phyloP scores from a whole-genome alignment of 345 rosid species.

The Cardiospermum halicacabum region DNA sequence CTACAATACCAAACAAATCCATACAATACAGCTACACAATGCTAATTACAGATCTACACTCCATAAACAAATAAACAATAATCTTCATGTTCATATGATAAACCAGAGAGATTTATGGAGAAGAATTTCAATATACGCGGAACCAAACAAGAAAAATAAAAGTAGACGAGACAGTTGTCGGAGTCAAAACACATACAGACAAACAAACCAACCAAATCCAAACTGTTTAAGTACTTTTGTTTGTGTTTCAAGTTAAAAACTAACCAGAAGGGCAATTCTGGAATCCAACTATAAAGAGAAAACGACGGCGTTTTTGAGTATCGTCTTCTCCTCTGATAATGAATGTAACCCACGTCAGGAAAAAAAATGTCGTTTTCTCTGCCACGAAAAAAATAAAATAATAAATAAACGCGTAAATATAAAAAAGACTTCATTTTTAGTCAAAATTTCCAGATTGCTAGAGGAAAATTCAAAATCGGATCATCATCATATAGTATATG shows the following conservation, averaged over 20 bases:
- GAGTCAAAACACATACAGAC: background rate
- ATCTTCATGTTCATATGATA: too few species aligned
- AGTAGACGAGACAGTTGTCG: background rate
- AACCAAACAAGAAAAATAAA: too few species aligned
- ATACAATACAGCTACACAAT: too few species aligned
- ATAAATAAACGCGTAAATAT: background rate
- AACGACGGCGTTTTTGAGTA: background rate
- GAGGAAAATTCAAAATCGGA: background rate
- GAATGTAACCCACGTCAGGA: slow-evolving; percentile 13
- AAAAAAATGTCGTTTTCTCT: slow-evolving; percentile 8
- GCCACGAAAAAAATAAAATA: slow-evolving; percentile 9
- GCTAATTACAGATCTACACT: too few species aligned
- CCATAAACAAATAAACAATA: too few species aligned
- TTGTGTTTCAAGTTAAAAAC: background rate
- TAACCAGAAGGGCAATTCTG: background rate
- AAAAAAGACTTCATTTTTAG: slow-evolving; percentile 3
- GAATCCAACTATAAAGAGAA: background rate
- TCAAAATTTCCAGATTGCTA: slow-evolving; percentile 3
- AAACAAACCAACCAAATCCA: background rate
- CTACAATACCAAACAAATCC: too few species aligned
- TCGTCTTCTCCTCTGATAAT: background rate
- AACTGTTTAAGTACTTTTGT: background rate
- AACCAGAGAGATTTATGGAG: too few species aligned
- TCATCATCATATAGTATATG: background rate
- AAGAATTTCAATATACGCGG: too few species aligned